These are phyloP conservation scores for Cymbidium sinense DNA, from an alignment of 106 monocot species.

Conservation along the genomic window DNA sequence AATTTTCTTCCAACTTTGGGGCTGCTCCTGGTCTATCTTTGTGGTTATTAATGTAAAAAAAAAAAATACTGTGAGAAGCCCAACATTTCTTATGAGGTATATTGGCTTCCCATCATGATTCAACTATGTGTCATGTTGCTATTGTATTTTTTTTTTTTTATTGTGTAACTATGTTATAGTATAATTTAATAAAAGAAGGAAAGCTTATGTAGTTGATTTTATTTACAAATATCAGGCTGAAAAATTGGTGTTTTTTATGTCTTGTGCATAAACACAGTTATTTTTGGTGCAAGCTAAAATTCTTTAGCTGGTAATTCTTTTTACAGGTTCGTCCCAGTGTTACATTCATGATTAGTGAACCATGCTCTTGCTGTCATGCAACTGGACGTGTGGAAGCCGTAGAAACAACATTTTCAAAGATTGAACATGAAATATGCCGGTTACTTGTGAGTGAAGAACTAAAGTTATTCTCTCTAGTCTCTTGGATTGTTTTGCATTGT, in stretches of 20 bases:
- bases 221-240: background rate
- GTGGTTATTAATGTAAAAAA: no score
- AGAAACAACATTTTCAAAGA: constrained; percentile 94
- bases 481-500: background rate
- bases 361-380: constrained; percentile 86
- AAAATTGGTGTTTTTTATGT: background rate
- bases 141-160: background rate
- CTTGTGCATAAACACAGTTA: no score
- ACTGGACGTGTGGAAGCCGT: constrained; percentile 91
- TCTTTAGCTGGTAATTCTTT: constrained; percentile 2
- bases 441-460: constrained; percentile 56
- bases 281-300: background rate
- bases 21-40: no score
- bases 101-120: background rate
- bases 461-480: background rate
- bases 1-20: no score
- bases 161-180: background rate
- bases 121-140: background rate
- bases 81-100: background rate
- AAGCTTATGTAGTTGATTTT: background rate
- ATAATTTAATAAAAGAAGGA: background rate
- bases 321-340: constrained; percentile 89
- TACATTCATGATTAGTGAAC: constrained; percentile 90
- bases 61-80: background rate
- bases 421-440: constrained; percentile 91